Evolutionary conservation across 1,139 yeast genomes (phyloP).

Genomic region (Komagataea norvegica): DNA sequence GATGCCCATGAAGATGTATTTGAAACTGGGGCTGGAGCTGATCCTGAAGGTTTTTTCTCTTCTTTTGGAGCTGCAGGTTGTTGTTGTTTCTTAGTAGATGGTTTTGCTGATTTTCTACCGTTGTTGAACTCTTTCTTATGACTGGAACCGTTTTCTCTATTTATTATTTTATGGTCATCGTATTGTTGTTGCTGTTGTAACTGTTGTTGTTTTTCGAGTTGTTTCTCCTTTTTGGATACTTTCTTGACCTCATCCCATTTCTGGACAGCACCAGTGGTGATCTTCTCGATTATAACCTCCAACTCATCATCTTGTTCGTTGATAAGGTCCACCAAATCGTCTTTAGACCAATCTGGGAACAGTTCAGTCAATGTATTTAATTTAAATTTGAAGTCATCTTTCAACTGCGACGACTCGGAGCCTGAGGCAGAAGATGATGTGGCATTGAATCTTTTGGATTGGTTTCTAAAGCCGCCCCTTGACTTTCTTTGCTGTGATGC

Average conservation of each 20-base stretch:
- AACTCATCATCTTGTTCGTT: slow-evolving; percentile 66
- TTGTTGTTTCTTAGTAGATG: slow-evolving; percentile 19
- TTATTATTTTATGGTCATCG: slow-evolving; percentile 23
- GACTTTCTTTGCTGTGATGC: slow-evolving; percentile 27
- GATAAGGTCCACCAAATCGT: slow-evolving; percentile 73
- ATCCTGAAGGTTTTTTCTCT: slow-evolving; percentile 15
- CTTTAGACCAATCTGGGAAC: slow-evolving; percentile 93
- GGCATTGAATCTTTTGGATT: slow-evolving; percentile 42
- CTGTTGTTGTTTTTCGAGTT: slow-evolving; percentile 26
- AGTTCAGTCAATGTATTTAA: slow-evolving; percentile 69
- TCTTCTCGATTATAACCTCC: slow-evolving; percentile 78
- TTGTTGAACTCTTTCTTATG: slow-evolving; percentile 17
- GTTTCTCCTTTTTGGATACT: slow-evolving; percentile 43
- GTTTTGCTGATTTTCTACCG: slow-evolving; percentile 15
- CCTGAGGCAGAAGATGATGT: slow-evolving; percentile 9
- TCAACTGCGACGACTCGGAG: slow-evolving; percentile 25
- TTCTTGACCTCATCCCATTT: slow-evolving; percentile 63
- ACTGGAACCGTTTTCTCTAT: slow-evolving; percentile 16
- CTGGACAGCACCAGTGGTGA: slow-evolving; percentile 69
- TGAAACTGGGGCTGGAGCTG: slow-evolving; percentile 27
- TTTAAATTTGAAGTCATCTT: slow-evolving; percentile 41
- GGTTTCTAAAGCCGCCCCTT: slow-evolving; percentile 35
- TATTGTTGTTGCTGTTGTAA: slow-evolving; percentile 31
- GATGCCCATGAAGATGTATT: slow-evolving; percentile 29
- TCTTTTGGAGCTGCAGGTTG: slow-evolving; percentile 10